Evolutionary conservation across 2,329 filamentous ascomycete genomes (phyloP), one percentile per base, ranked within the genome.

Genomic region (Domatiomyces globalis): DNA sequence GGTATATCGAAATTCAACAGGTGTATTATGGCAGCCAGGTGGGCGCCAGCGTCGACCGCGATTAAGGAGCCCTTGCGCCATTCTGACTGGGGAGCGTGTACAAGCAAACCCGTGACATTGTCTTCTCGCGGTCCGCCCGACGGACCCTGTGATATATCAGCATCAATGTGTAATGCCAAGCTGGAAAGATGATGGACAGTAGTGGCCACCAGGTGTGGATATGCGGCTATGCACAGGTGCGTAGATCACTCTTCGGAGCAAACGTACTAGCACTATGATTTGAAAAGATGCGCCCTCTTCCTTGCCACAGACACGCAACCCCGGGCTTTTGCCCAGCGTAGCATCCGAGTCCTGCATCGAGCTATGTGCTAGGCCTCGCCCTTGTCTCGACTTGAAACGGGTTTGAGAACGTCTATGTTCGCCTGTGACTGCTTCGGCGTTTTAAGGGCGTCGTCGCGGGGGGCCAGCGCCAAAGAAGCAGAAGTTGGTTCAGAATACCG

Each of bases 1-100:
- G 63, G 66, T 45, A 74, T 73, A 49, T 77, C 72, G 55, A 77
- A 67, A 56, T 87, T 76, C 22, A 98, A 73, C 46, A 94, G 85
- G 46, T 79, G 77, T n/a, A 80, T 80, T 51, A 98, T 95, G 51
- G 87, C 81, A 25, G 86, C 81, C 43, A 98, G 77, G 65, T 95
- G 85, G 29, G 89, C 87, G 46, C 92, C 92, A 8, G 88, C 89
- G 71, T 98, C 92, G 49, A 98, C 84, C n/a, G 90, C 88, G 25
- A 96, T 73, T 43, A 95, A 68, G 0, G 88, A 95, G 45, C 85
- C 83, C 61, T 82, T 84, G 47, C 77, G 73, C 92, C 92, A 98
- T 55, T 81, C 78, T 49, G 84, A 79, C 27, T 82, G 78, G 8
- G 84, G 76, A 4, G 90, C 90, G 46, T 90, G 84, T 46, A 96